phyloP scores from a whole-genome alignment of 2,329 filamentous ascomycete genomes.

The Madurella fahalii region DNA sequence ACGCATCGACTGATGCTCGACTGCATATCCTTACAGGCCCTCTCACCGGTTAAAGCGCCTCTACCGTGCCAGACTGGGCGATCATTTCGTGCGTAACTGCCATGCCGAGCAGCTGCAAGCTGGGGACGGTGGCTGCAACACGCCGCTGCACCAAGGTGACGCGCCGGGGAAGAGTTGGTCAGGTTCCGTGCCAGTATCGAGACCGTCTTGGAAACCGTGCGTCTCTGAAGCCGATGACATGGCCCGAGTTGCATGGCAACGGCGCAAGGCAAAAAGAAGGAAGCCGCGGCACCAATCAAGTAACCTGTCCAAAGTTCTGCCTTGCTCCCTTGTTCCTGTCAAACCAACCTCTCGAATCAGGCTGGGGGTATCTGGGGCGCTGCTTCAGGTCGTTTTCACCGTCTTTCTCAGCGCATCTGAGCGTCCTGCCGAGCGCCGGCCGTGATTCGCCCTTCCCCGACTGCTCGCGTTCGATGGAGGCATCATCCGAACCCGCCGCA shows the following conservation, averaged over 20 bases:
- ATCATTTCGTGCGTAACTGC: background rate
- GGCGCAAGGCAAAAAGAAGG: too few relatives aligned
- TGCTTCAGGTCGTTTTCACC: background rate
- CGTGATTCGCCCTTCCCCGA: slow-evolving; percentile 9
- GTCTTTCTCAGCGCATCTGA: background rate
- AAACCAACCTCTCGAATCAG: too few relatives aligned
- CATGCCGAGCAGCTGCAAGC: background rate
- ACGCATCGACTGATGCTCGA: background rate
- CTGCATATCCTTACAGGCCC: background rate
- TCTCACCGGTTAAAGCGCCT: background rate
- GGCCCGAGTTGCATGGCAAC: too few relatives aligned
- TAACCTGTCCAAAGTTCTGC: too few relatives aligned
- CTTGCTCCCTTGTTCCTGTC: too few relatives aligned
- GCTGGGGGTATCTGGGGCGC: background rate
- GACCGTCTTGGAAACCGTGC: too few relatives aligned
- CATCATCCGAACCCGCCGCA: slow-evolving; percentile 7
- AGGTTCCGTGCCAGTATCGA: too few relatives aligned
- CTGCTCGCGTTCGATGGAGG: background rate
- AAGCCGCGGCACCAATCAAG: too few relatives aligned
- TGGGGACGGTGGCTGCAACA: background rate
- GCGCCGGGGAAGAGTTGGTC: too few relatives aligned
- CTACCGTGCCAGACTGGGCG: background rate
- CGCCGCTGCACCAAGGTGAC: background rate
- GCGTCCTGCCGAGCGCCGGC: background rate
- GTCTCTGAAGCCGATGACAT: too few relatives aligned